Base-by-base conservation (phyloP, 805 yeast species). In the Candida morakotiae region DNA sequence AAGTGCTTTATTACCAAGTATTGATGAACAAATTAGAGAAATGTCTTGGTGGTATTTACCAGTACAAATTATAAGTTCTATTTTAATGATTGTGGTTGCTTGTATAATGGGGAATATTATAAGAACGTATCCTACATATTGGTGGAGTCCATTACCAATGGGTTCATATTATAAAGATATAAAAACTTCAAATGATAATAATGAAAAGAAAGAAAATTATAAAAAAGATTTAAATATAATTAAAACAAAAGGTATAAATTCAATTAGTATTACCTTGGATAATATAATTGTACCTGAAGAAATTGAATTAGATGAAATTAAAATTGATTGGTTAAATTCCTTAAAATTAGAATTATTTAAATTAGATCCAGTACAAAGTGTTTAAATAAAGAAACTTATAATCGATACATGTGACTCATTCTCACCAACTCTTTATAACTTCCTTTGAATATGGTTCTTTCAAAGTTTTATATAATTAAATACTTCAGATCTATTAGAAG, bases 1-100 rank as follows among this genome's bases (percentile, higher is more conserved):
- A 1, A 70, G 81, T 8, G 85, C 87, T 0, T 49, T 81, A 25
- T 55, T 81, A 7, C 83, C 86, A 0, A 56, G 69, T 1, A 48
- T 73, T 0, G 81, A 77, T 36, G 70, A 52, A 1, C 44, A 49
- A 6, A 60, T 79, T 3, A 53, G 75, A 9, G 45, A 35, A 3
- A 62, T 80, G 71, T 73, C 85, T 34, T 81, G 87, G 87, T 76
- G 81, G 76, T 79, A 72, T 46, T 48, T 81, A 20, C 81, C 83
- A 0, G 67, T 61, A 0, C 81, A 79, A 37, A 37, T 81, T 3
- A 60, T 79, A 1, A 65, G 75, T 3, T 62, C 73, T 2, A 52
- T 72, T 2, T 53, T 80, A 29, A 72, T 77, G 41, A 47, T 75
- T 7, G 52, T 60, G 2, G 73, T 75, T 1, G 81, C 82, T 0